Evolutionary conservation across 192 early-diverging fungal genomes (phyloP), one percentile per base, ranked within the genome.

Genomic region (Rhizophagus prolifer): DNA sequence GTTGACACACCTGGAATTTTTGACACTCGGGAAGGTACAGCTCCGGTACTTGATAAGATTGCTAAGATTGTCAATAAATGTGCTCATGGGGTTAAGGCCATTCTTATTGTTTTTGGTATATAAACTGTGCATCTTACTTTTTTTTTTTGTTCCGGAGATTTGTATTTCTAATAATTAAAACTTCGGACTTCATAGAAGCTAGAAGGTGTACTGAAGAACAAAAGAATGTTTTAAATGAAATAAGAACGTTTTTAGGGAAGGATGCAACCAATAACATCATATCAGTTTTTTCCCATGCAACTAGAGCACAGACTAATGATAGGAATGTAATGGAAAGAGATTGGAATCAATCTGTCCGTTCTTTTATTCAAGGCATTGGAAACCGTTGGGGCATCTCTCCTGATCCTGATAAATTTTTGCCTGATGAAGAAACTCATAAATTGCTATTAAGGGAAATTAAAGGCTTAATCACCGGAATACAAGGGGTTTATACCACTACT

Each of bases 1-100:
- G 58, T 60, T 9, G 72, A 74, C 59, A 74, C 72, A 12, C 72
- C 72, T 6, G 72, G 72, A 46, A 62, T 74, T 63, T 63, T 74
- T 25, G 72, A 74, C 38, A 74, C 72, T n/a, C 14, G 23, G n/a
- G 41, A 41, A 19, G 23, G 8, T 61, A 31, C 8, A 23, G 36
- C 10, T 4, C 38, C 41, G 14, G 13, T 44, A 14, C n/a, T 21
- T 10, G 63, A 31, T 41, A 58, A 74, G 63, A 63, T 74, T 62
- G 21, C 60, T 23, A 61, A 21, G 13, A 36, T n/a, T 26, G 25
- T 62, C 26, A 58, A 62, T 12, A 60, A 74, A 63, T 74, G 59
- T 36, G 60, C 41, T 46, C 23, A 63, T 44, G 59, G 60, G 38
- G 25, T 74, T 36, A 74, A 74, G 62, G 72, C 72, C 34, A 62